phyloP scores from a whole-genome alignment of 2,329 filamentous ascomycete genomes.

The Catunica adiposa region DNA sequence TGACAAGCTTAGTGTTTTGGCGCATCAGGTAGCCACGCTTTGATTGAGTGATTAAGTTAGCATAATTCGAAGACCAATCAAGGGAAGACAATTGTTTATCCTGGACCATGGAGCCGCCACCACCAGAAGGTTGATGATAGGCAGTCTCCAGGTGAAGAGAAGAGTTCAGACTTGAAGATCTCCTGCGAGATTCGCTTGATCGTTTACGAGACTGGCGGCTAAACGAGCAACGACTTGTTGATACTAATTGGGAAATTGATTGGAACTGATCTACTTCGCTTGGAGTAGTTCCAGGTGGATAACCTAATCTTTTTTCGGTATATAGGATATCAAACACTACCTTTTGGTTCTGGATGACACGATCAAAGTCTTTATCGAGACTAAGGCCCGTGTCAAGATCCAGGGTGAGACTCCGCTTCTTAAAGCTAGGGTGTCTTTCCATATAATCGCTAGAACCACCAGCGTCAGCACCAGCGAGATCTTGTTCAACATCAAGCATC shows the following conservation, averaged over 20 bases:
- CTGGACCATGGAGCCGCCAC: too few species aligned
- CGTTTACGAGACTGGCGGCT: not conserved
- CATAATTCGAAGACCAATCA: slow-evolving; percentile 23
- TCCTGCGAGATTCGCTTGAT: not conserved
- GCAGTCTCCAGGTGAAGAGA: slow-evolving; percentile 4
- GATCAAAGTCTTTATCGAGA: slow-evolving; percentile 81
- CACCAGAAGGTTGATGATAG: not conserved
- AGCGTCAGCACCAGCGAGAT: slow-evolving; percentile 22
- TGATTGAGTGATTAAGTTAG: slow-evolving; percentile 44
- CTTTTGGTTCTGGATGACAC: slow-evolving; percentile 94
- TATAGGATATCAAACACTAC: slow-evolving; percentile 39
- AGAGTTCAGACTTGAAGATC: slow-evolving; percentile 7
- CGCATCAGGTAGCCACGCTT: slow-evolving; percentile 98
- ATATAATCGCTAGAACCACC: slow-evolving; percentile 25
- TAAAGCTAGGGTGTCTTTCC: slow-evolving; percentile 54
- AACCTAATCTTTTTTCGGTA: not conserved
- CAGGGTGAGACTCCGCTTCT: slow-evolving; percentile 68
- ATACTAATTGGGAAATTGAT: not conserved
- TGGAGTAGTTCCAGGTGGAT: not conserved
- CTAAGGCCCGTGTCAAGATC: slow-evolving; percentile 72
- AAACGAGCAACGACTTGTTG: not conserved
- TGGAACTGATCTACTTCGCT: not conserved
- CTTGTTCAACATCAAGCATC: slow-evolving; percentile 30
- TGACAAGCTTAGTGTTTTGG: slow-evolving; percentile 92
- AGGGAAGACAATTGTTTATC: slow-evolving; percentile 6